Evolutionary conservation across 768 basidiomycete genomes (phyloP).

Genomic region (Guyanaporus albipodus): DNA sequence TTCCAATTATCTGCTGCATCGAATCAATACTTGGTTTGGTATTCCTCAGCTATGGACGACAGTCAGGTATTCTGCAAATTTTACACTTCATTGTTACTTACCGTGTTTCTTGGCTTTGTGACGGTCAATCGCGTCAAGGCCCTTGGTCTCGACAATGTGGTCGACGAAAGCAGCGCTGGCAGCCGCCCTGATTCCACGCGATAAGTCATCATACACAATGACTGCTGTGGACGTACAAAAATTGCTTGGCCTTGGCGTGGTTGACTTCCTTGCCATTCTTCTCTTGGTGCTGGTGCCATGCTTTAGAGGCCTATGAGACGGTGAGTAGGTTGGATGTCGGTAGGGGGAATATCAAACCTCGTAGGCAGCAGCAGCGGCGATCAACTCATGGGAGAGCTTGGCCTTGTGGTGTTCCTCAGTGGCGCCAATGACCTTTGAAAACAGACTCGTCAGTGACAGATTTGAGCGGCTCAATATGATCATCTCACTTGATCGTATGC

Average conservation of each 20-base stretch:
- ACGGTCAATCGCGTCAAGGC: constrained; percentile 45
- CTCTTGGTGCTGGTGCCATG: constrained; percentile 52
- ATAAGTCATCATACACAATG: background rate
- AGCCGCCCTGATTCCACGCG: constrained; percentile 43
- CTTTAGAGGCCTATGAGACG: constrained; percentile 52
- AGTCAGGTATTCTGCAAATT: background rate
- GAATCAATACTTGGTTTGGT: background rate
- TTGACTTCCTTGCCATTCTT: constrained; percentile 44
- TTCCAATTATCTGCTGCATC: background rate
- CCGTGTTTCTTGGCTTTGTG: constrained; percentile 41
- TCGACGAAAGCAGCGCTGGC: constrained; percentile 51
- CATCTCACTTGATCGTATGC: constrained; percentile 21
- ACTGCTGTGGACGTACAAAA: constrained; percentile 35
- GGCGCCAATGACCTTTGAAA: constrained; percentile 41
- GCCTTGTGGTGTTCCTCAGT: constrained; percentile 60
- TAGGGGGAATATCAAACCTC: constrained; percentile 39
- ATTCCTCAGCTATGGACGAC: constrained; percentile 4
- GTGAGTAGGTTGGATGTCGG: background rate
- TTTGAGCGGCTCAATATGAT: background rate
- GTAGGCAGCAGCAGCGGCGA: constrained; percentile 64
- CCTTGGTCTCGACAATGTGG: constrained; percentile 54
- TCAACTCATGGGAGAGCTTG: constrained; percentile 57
- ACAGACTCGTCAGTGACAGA: background rate
- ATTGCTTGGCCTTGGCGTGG: constrained; percentile 56
- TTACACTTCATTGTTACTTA: constrained; percentile 4